A percentile compares a stretch with the other conserved stretches of the same genome.
These are phyloP conservation scores for Tetracladium maxilliforme DNA, from an alignment of 2,329 filamentous ascomycete species.

Conservation along the genomic window DNA sequence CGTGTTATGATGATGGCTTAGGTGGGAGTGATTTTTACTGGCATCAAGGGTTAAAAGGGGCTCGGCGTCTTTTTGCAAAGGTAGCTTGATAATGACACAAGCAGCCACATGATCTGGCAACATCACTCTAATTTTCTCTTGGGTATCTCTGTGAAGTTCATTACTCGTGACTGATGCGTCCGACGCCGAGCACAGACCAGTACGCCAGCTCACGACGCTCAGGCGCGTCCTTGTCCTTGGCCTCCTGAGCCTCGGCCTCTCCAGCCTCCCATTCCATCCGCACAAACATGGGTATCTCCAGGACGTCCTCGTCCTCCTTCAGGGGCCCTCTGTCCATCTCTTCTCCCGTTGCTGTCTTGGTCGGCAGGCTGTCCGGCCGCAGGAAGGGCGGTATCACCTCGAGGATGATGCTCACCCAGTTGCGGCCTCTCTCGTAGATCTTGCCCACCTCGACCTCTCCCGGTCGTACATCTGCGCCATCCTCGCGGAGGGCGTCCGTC, in stretches of 20 bases:
- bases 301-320: conserved; percentile 40
- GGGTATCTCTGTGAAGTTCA: conserved; percentile 1
- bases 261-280: conserved; percentile 81
- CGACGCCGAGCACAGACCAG: conserved; percentile 86
- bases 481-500: conserved; percentile 62
- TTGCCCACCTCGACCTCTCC: conserved; percentile 72
- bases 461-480: conserved; percentile 17
- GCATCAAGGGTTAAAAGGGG: no score
- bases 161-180: conserved; percentile 52
- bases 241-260: conserved; percentile 32
- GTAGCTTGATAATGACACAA: no score
- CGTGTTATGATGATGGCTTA: no score
- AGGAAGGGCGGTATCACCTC: conserved; percentile 64
- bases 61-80: no score
- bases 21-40: no score
- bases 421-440: conserved; percentile 86
- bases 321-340: conserved; percentile 27
- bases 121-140: no score
- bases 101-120: no score
- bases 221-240: conserved; percentile 43
- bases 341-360: background rate
- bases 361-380: conserved; percentile 1
- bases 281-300: conserved; percentile 93
- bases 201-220: conserved; percentile 85
- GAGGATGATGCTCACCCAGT: conserved; percentile 88